Evolutionary conservation across 139 green algal genomes (phyloP), one percentile per base, ranked within the genome.

Genomic region (Chlamydomonas applanata): DNA sequence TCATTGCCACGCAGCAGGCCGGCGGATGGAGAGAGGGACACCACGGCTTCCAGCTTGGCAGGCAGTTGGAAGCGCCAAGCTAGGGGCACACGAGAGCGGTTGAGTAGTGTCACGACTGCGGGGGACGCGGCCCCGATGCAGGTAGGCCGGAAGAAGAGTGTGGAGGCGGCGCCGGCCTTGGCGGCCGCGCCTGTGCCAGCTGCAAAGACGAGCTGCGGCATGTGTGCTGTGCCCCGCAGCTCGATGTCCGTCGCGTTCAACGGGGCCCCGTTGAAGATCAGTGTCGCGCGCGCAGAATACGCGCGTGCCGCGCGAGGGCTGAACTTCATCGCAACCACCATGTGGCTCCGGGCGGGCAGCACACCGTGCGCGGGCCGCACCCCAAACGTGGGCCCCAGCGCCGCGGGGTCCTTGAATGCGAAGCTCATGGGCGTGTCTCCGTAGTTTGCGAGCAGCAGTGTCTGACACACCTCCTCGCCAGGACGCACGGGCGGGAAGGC

Each of bases 371-470:
- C 33, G 0, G 85, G 82, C 36, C 75, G 67, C 30, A 82, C 73
- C 16, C 24, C 27, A 54, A 87, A 85, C 19, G 14, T 17, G 9
- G 71, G 69, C 2, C n/a, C 59, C 22, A 77, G 33, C 19, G 74
- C 69, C 20, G 24, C 34, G 24, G 32, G 25, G 3, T 49, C 49
- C 7, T 72, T 71, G 52, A 91, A 85, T 17, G 73, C 74, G 76
- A 87, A 93, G 45, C 72, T 66, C 22, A 85, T 73, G 11, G 86
- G 76, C 17, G 86, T 92, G 85, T 94, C 89, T 0, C 89, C 86
- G 61, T 83, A 64, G 80, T 94, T 94, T 17, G 68, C 45, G 17
- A 94, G 69, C 67, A 78, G 74, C 46, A 91, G 59, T 22, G 88
- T 92, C 71, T 88, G 81, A 74, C 87, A 68, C 17, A 78, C 73